Evolutionary conservation across 176 grass and related monocot species (phyloP).

Genomic region (Phragmites australis): DNA sequence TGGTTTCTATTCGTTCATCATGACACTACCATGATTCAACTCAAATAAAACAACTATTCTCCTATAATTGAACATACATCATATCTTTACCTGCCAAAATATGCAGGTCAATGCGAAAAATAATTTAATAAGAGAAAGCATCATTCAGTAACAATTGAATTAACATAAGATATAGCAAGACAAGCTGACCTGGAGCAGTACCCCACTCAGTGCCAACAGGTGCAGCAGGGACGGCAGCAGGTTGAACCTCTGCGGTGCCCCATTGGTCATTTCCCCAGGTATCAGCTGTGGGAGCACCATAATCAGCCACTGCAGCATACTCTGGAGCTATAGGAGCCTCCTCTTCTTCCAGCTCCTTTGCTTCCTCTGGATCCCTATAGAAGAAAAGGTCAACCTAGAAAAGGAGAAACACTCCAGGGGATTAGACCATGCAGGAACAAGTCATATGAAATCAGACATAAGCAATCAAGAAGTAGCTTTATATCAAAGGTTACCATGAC

Average conservation of each 20-base stretch:
- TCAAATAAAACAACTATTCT: background rate
- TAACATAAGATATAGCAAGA: background rate
- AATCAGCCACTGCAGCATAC: conserved; percentile 41
- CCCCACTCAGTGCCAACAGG: conserved; percentile 35
- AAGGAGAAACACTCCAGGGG: background rate
- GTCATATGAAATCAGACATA: background rate
- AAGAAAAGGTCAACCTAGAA: conserved; percentile 78
- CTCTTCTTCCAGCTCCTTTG: conserved; percentile 78
- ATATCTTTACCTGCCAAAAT: background rate
- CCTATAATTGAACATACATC: background rate
- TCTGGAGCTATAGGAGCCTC: conserved; percentile 45
- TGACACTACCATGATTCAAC: background rate
- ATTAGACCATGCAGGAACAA: background rate
- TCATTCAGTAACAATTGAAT: background rate
- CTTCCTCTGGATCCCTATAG: conserved; percentile 81
- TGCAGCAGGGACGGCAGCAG: conserved; percentile 36
- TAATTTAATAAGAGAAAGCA: background rate
- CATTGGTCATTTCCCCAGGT: conserved; percentile 42
- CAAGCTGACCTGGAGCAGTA: conserved; percentile 53
- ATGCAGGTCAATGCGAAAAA: background rate
- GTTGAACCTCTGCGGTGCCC: conserved; percentile 22
- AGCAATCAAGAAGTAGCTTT: background rate
- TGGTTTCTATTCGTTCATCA: background rate
- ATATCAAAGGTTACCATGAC: conserved; percentile 54
- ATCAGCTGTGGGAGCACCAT: conserved; percentile 8